Percentiles rank a stretch among this genome's conserved stretches.
phyloP scores from a whole-genome alignment of 805 yeast species.

The Suhomyces vadensis region DNA sequence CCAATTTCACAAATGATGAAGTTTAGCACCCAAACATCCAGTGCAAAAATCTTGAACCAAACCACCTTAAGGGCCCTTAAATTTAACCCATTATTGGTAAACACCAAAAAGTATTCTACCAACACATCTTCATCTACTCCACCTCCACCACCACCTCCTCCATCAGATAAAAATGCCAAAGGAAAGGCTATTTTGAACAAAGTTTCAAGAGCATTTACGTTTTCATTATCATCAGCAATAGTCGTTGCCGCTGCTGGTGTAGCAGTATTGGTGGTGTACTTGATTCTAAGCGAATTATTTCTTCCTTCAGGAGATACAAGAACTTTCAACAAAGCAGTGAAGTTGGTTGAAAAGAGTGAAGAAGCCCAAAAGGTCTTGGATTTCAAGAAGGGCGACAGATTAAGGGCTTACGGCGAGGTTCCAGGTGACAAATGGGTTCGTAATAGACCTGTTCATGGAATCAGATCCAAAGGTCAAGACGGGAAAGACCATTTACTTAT shows the following conservation, averaged over 20 bases:
- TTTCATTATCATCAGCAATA: slow-evolving; percentile 58
- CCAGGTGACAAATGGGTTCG: slow-evolving; percentile 79
- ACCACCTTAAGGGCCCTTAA: neutral
- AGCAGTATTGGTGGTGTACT: slow-evolving; percentile 67
- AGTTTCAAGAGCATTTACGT: slow-evolving; percentile 58
- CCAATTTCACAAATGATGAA: neutral
- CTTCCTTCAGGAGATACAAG: slow-evolving; percentile 92
- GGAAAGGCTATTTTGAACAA: slow-evolving; percentile 45
- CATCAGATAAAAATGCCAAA: slow-evolving; percentile 39
- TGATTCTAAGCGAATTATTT: slow-evolving; percentile 75
- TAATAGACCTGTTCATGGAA: slow-evolving; percentile 78
- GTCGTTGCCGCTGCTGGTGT: slow-evolving; percentile 71
- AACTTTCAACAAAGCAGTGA: slow-evolving; percentile 84
- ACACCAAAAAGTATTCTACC: slow-evolving; percentile 1
- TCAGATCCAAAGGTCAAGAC: slow-evolving; percentile 64
- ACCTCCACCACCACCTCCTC: slow-evolving; percentile 42
- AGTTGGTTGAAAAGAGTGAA: slow-evolving; percentile 68
- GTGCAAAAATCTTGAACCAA: neutral
- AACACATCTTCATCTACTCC: slow-evolving; percentile 18
- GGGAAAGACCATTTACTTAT: slow-evolving; percentile 80
- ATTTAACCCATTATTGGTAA: neutral
- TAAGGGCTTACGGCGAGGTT: slow-evolving; percentile 82
- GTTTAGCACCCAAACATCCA: neutral
- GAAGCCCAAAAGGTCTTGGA: slow-evolving; percentile 58
- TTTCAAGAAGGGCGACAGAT: slow-evolving; percentile 53